Base-by-base conservation (phyloP, 2,329 filamentous ascomycete genomes). In the Ophiocordyceps sinensis region DNA sequence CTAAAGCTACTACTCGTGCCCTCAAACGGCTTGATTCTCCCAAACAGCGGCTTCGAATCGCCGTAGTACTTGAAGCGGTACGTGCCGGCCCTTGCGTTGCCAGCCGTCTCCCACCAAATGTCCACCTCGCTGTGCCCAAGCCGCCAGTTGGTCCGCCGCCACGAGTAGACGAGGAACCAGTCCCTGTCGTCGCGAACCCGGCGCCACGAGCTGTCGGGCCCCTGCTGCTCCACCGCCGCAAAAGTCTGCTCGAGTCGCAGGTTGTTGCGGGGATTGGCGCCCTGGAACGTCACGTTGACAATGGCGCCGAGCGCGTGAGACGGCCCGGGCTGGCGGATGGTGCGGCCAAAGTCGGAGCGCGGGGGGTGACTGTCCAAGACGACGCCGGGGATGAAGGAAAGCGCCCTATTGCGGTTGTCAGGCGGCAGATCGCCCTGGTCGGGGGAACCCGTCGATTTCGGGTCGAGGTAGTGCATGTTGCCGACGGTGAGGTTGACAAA, bases 181-280 rank as follows among this genome's bases (percentile, higher is more conserved):
- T 95, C 88, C 4, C 64, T 63, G 54, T 95, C 89, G 44, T 79
- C 75, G 14, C 77, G 70, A 3, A 91, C 73, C 34, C 65, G 68
- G 8, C 59, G 62, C 89, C 89, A 95, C 0, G 40, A 42, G 3
- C 51, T 52, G 13, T 55, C 64, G 26, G 55, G 53, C 51, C 47
- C 56, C 38, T 75, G 67, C 53, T 67, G 67, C 64, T 95, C 87
- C 0, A 95, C 73, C 0, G 82, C 75, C 0, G 80, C 80, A 58
- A 78, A 95, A 0, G 86, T 94, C 3, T 69, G 71, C 52, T 85
- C 88, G 2, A 85, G 75, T 2, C 78, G 75, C 28, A 95, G 73
- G 48, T 94, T 83, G 58, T 95, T 95, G 28, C 89, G 75, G 14
- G 89, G 89, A 53, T 94, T 94, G 1, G 88, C 88, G 14, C 81